Percentiles rank a stretch among this genome's conserved stretches.
These are phyloP conservation scores for Metschnikowia drakensbergensis DNA, from an alignment of 805 yeast species.

Conservation along the genomic window DNA sequence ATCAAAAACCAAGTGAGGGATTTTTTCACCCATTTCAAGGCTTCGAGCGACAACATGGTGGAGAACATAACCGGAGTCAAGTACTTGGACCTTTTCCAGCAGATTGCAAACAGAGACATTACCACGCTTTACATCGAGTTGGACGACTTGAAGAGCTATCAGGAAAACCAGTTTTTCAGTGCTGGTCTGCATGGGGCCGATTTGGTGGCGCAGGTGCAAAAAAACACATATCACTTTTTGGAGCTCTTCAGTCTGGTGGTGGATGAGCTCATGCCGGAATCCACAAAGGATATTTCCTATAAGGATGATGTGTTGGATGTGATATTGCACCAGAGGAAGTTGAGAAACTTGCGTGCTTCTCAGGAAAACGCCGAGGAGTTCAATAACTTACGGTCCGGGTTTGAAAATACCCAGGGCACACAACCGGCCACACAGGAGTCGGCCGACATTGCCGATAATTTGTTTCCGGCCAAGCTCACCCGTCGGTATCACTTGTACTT, in stretches of 20 bases:
- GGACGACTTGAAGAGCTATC: constrained; percentile 77
- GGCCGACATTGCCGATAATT: constrained; percentile 33
- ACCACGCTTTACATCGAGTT: constrained; percentile 69
- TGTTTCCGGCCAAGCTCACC: constrained; percentile 82
- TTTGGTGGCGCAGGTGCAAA: constrained; percentile 56
- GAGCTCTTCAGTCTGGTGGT: constrained; percentile 73
- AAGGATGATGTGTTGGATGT: constrained; percentile 92
- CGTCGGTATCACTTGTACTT: constrained; percentile 86
- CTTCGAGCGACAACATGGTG: constrained; percentile 20
- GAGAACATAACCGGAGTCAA: constrained; percentile 38
- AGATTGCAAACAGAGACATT: constrained; percentile 78
- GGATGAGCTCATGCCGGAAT: constrained; percentile 81
- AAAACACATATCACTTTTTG: constrained; percentile 73
- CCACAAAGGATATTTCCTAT: constrained; percentile 75
- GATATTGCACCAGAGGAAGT: constrained; percentile 81
- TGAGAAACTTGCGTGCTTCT: constrained; percentile 71
- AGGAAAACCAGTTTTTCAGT: constrained; percentile 38
- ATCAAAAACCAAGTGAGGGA: constrained; percentile 55
- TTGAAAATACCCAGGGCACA: constrained; percentile 23
- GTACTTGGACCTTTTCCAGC: constrained; percentile 69
- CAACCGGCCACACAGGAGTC: constrained; percentile 12
- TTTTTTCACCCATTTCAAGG: constrained; percentile 65
- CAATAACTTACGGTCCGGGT: constrained; percentile 38
- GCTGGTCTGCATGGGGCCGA: constrained; percentile 19
- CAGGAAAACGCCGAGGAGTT: constrained; percentile 65